These are phyloP conservation scores for Jatropha podagrica DNA, from an alignment of 441 rosid species.

Conservation along the genomic window DNA sequence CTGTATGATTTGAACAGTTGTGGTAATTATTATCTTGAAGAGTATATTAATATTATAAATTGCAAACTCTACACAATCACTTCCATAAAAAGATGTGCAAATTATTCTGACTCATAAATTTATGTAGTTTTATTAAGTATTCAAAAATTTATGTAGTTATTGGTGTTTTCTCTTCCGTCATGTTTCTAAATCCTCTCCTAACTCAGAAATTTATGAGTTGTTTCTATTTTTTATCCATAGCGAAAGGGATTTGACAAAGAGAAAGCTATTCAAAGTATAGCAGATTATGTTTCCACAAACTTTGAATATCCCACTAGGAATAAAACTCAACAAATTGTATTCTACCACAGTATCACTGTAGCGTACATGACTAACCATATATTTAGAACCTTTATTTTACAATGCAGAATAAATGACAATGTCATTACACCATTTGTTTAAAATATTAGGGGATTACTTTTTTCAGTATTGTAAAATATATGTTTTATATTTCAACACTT, in stretches of 20 bases:
- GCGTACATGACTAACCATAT: not conserved
- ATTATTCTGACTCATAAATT: too few relatives aligned
- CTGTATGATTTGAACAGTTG: slow-evolving; percentile 3
- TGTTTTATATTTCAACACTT: not conserved
- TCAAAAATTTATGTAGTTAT: too few relatives aligned
- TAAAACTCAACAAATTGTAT: not conserved
- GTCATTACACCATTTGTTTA: not conserved
- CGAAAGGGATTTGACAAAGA: not conserved
- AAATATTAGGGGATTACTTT: not conserved
- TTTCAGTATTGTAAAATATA: not conserved
- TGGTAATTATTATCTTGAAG: not conserved
- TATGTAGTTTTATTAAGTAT: too few relatives aligned
- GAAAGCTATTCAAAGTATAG: not conserved
- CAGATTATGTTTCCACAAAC: not conserved
- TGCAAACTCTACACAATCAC: too few relatives aligned
- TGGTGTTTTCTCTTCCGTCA: too few relatives aligned
- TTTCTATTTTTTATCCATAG: not conserved
- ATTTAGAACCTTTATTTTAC: not conserved
- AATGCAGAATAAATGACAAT: not conserved
- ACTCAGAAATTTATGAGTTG: too few relatives aligned
- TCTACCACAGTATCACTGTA: not conserved
- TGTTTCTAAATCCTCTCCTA: too few relatives aligned
- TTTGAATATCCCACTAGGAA: slow-evolving; percentile 3
- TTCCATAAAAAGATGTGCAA: too few relatives aligned
- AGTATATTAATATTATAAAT: too few relatives aligned